Evolutionary conservation across 148 eudicot species (phyloP), one percentile per base, ranked within the genome.

Genomic region (Fagopyrum esculentum): DNA sequence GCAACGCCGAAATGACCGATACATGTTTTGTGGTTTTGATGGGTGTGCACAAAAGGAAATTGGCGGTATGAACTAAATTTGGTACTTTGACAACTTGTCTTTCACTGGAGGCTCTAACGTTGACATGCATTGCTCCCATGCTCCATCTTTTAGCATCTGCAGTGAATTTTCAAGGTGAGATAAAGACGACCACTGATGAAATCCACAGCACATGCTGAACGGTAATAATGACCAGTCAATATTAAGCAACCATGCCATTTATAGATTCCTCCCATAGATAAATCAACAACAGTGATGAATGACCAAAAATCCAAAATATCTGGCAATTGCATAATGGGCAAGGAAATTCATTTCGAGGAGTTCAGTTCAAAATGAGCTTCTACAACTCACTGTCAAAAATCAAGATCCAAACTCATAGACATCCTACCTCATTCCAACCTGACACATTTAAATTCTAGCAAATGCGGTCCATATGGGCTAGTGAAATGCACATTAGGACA

Each of bases 81-180:
- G 90, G 84, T 92, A 92, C 81, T 85, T 92, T 6, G 77, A 81
- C 49, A 95, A 80, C 77, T 78, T 92, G 1, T 88, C 96, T 83
- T 79, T 90, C 52, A 87, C 84, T 2, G 87, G 81, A 29, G 90
- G 89, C 70, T 95, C 98, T 86, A 95, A 85, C 44, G 89, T 79
- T 6, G 91, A 90, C 86, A 95, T 78, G 81, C 89, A 90, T 81
- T 92, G 97, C 66, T 95, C 98, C 98, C 98, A 95, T 40, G 78
- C 89, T 78, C 89, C 91, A 77, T 83, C 80, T 75, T 85, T 83
- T 30, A 95, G 97, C 93, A 92, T 87, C 98, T 94, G 87, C 73
- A 51, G 15, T 11, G 8, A 56, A 30, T 26, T 8, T 29, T 13
- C 10, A 1, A 74, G 76, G 45, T 29, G 5, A 7, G 51, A 73